Conservation (phyloP, 495 filamentous ascomycete species). For the Neurospora sp. region DNA sequence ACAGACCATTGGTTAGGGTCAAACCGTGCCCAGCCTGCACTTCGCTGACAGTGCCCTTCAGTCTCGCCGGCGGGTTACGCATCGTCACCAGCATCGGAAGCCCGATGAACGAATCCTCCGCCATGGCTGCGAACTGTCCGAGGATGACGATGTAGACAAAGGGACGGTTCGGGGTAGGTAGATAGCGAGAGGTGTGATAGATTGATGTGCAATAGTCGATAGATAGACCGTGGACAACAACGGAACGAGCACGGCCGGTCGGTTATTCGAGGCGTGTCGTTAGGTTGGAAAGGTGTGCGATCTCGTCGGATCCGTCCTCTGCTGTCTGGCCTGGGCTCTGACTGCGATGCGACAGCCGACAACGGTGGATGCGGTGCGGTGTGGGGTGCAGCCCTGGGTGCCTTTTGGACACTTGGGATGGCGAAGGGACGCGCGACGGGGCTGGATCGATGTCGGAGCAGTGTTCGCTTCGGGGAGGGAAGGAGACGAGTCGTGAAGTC, state of each 20-base stretch:
- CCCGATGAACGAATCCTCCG: constrained; percentile 56
- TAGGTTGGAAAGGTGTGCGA: neutral
- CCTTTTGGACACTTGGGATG: neutral
- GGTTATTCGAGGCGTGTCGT: neutral
- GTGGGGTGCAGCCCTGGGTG: neutral
- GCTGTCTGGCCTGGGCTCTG: neutral
- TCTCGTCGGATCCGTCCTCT: neutral
- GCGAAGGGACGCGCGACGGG: neutral
- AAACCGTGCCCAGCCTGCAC: constrained; percentile 63
- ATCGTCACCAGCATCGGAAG: constrained; percentile 70
- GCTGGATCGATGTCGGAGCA: neutral
- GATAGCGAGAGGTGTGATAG: neutral
- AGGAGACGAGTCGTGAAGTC: neutral
- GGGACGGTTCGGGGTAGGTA: neutral
- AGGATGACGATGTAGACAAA: neutral
- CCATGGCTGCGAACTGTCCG: constrained; percentile 13
- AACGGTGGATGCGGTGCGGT: neutral
- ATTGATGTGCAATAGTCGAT: neutral
- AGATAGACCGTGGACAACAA: neutral
- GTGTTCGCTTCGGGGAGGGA: neutral
- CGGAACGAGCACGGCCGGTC: neutral
- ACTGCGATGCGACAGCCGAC: neutral
- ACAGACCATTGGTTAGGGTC: constrained; percentile 67
- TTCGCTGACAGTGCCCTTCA: constrained; percentile 64
- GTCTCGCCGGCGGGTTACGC: constrained; percentile 49